Evolutionary conservation across 176 grass and related monocot genomes (phyloP).

Genomic region (Alloteropsis semialata): DNA sequence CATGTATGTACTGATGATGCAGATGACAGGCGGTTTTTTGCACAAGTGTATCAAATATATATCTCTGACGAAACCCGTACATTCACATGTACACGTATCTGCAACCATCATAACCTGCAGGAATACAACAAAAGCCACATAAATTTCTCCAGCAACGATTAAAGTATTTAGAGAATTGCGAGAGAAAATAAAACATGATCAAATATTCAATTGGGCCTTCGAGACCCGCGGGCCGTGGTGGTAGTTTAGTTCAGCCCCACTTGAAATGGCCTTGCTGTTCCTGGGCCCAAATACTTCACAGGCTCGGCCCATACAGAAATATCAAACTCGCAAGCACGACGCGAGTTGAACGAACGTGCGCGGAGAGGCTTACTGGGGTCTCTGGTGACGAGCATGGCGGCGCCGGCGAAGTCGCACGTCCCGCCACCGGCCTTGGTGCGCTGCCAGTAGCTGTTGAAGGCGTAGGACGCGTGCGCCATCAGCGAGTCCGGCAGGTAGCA

Average conservation of each 20-base stretch:
- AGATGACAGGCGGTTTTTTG: not conserved
- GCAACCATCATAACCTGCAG: constrained; percentile 27
- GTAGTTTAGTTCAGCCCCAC: not conserved
- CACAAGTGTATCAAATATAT: not conserved
- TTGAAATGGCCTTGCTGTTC: not conserved
- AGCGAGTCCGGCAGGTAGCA: constrained; percentile 66
- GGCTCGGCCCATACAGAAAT: not conserved
- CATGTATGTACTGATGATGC: not conserved
- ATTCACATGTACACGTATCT: constrained; percentile 12
- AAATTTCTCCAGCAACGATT: not conserved
- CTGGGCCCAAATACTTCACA: not conserved
- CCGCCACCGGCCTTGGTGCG: constrained; percentile 53
- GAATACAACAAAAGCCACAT: not conserved
- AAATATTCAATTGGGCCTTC: not conserved
- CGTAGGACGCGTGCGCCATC: constrained; percentile 61
- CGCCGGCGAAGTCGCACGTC: constrained; percentile 80
- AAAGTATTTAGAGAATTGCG: not conserved
- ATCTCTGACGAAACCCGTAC: not conserved
- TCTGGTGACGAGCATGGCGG: constrained; percentile 66
- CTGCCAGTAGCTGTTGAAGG: constrained; percentile 84
- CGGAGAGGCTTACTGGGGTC: constrained; percentile 50
- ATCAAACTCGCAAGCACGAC: not conserved
- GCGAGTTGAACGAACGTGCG: not conserved
- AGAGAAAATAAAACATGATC: not conserved
- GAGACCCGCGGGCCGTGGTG: not conserved